phyloP scores from a whole-genome alignment of 2,329 filamentous ascomycete genomes.

The Trichoderma koningii region DNA sequence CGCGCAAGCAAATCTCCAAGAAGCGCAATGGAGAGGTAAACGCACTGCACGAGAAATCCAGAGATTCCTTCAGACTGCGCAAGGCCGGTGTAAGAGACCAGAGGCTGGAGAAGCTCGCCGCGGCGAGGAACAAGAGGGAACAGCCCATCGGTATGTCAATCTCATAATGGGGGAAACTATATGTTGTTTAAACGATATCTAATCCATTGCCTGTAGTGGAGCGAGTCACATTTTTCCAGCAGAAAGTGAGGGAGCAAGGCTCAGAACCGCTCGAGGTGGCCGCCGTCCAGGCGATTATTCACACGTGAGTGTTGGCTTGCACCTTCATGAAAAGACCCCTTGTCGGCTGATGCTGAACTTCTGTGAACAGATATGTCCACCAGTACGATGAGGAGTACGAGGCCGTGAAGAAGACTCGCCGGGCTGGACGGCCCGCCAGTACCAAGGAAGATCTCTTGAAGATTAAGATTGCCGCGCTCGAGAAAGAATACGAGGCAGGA shows the following conservation, averaged over 20 bases:
- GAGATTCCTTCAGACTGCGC: slow-evolving; percentile 80
- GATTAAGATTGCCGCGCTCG: slow-evolving; percentile 68
- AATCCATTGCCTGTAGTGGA: slow-evolving; percentile 23
- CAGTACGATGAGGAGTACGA: slow-evolving; percentile 72
- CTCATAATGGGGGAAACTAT: too few species aligned
- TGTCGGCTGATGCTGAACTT: slow-evolving; percentile 34
- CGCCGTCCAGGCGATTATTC: slow-evolving; percentile 63
- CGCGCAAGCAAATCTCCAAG: slow-evolving; percentile 85
- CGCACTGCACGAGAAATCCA: slow-evolving; percentile 81
- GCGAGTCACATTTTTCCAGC: slow-evolving; percentile 65
- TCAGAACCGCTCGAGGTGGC: slow-evolving; percentile 53
- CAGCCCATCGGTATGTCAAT: slow-evolving; percentile 75
- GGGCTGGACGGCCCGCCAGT: slow-evolving; percentile 77
- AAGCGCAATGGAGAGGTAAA: slow-evolving; percentile 76
- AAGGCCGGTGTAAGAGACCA: slow-evolving; percentile 80
- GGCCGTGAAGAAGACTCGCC: slow-evolving; percentile 65
- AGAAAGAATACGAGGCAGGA: slow-evolving; percentile 79
- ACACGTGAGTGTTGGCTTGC: slow-evolving; percentile 50
- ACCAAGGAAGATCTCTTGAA: slow-evolving; percentile 76
- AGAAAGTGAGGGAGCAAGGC: slow-evolving; percentile 56
- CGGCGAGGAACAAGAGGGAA: slow-evolving; percentile 72
- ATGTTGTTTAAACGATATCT: too few species aligned
- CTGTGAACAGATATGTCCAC: slow-evolving; percentile 57
- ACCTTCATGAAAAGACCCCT: not conserved
- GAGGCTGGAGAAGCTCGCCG: slow-evolving; percentile 71